phyloP scores from a whole-genome alignment of 2,329 filamentous ascomycete genomes.

The Leptographium procerum region DNA sequence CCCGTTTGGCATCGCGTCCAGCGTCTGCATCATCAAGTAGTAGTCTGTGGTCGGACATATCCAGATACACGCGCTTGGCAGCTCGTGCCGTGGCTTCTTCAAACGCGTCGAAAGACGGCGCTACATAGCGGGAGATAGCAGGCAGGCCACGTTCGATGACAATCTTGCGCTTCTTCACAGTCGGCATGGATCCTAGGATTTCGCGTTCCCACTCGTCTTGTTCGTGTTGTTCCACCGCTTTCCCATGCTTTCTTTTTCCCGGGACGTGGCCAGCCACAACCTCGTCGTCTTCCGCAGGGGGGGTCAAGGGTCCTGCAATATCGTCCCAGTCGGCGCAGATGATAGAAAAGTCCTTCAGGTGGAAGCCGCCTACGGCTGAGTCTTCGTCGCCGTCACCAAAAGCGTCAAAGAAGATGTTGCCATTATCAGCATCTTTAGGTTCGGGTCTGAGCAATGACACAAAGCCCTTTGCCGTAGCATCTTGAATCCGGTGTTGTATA shows the following conservation, averaged over 20 bases:
- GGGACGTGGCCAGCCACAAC: constrained; percentile 8
- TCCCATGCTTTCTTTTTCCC: constrained; percentile 26
- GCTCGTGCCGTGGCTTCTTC: constrained; percentile 60
- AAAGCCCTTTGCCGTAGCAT: constrained; percentile 36
- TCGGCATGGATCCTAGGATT: constrained; percentile 33
- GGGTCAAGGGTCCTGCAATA: constrained; percentile 39
- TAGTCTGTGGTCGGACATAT: constrained; percentile 79
- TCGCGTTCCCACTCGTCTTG: constrained; percentile 55
- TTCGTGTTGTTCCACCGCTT: constrained; percentile 26
- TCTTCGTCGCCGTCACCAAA: constrained; percentile 33
- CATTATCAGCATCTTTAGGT: constrained; percentile 29
- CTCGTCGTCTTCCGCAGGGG: constrained; percentile 10
- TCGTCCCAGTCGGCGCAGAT: constrained; percentile 80
- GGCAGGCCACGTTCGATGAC: constrained; percentile 43
- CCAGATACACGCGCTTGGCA: constrained; percentile 68
- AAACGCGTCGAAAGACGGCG: constrained; percentile 72
- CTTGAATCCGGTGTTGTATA: constrained; percentile 46
- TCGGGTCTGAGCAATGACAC: constrained; percentile 30
- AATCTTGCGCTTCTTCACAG: constrained; percentile 51
- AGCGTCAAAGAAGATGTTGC: constrained; percentile 24
- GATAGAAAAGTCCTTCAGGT: constrained; percentile 69
- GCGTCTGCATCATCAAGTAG: constrained; percentile 68
- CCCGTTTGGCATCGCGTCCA: constrained; percentile 50
- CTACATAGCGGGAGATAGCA: constrained; percentile 44
- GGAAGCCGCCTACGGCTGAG: constrained; percentile 63